Evolutionary conservation across 1,284 basidiomycete species (phyloP).

Genomic region (Apiotrichum siamense): DNA sequence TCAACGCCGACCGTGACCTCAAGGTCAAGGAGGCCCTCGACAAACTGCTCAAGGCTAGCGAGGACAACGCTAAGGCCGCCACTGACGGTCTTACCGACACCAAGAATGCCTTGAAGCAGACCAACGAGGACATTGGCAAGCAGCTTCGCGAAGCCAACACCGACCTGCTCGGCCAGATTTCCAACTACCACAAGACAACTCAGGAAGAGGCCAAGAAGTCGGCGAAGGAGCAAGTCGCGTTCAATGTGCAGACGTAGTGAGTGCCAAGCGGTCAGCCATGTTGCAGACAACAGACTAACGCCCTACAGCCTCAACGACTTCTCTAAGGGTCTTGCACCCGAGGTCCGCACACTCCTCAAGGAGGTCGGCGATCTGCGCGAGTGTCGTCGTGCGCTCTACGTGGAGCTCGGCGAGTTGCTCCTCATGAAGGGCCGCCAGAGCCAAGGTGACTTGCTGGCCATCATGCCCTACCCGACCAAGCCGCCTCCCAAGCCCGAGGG

Average conservation of each 20-base stretch:
- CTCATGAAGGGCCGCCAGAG: conserved; percentile 46
- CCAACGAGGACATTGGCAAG: conserved; percentile 3
- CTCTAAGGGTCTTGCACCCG: conserved; percentile 41
- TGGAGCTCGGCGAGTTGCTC: conserved; percentile 43
- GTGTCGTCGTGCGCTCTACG: conserved; percentile 43
- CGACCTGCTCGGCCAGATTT: conserved; percentile 44
- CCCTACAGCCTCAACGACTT: conserved; percentile 41
- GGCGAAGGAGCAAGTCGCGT: conserved; percentile 46
- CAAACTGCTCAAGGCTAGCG: neutral
- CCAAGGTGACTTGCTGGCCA: conserved; percentile 44
- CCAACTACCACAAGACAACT: conserved; percentile 43
- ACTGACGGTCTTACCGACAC: conserved; percentile 33
- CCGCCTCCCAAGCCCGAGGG: conserved; percentile 29
- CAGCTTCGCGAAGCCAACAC: conserved; percentile 36
- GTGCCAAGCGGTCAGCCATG: too few species aligned
- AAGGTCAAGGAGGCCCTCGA: conserved; percentile 1
- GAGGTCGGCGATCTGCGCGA: conserved; percentile 47
- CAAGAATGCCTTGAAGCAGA: neutral
- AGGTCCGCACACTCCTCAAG: conserved; percentile 43
- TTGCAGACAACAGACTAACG: neutral
- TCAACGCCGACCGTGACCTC: neutral
- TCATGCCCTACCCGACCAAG: conserved; percentile 40
- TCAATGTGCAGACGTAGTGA: conserved; percentile 37
- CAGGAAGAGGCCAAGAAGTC: conserved; percentile 35
- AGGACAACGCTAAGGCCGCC: conserved; percentile 21